Evolutionary conservation across 352 stramenopile species (phyloP), one percentile per base, ranked within the genome.

Genomic region (Phytophthora lateralis): DNA sequence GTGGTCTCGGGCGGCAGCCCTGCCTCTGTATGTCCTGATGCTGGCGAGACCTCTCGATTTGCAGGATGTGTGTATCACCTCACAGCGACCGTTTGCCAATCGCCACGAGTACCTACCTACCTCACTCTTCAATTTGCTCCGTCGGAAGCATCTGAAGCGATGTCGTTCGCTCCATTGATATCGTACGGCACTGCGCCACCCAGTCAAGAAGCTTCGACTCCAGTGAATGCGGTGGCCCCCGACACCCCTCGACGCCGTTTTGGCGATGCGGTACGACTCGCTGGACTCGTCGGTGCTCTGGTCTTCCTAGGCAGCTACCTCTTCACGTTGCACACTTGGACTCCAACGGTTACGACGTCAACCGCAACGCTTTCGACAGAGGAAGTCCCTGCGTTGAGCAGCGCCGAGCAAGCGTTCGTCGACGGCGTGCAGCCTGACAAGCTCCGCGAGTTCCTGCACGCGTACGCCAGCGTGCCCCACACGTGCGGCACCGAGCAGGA

Each of bases 401-500:
- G 1, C 34, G 43, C 55, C 4, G 61, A 75, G 34, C 41, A 63
- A 30, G 24, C 50, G 6, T 75, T 71, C 43, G 35, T 75, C 15
- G 56, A 62, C 10, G 51, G 30, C 11, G 66, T 75, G 0, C 6
- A 68, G 21, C 45, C 55, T 1, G 8, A 39, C 1, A 69, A 75
- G 38, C 49, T 75, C 18, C 52, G 63, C n/a, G 52, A 65, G 32
- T 75, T 69, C 39, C 56, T 68, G 5, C 62, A 59, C 30, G 57
- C 66, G 27, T 75, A 71, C 37, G 55, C 66, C 11, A 71, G 66
- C 24, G 61, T 68, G 24, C 76, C 76, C 10, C 76, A 86, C 50
- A 45, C 63, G 0, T 71, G 60, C 1, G 76, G 76, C 17, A 72
- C 56, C 0, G 34, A 71, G 32, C 71, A 82, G 38, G 76, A 86